These are phyloP conservation scores for Stereocaulon alpinum DNA, from an alignment of 495 filamentous ascomycete species.

Conservation along the genomic window DNA sequence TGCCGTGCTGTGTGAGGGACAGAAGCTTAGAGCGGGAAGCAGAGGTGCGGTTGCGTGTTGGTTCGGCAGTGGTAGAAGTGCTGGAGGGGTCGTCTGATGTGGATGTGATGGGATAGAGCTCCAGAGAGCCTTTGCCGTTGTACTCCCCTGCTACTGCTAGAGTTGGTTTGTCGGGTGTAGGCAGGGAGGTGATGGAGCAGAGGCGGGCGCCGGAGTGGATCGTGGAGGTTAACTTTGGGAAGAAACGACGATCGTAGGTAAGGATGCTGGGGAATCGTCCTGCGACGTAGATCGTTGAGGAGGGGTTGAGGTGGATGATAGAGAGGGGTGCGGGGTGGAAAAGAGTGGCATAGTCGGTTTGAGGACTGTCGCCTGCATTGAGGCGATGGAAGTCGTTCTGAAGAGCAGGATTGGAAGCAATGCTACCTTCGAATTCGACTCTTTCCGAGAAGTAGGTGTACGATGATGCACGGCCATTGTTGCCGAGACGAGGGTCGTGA, in stretches of 20 bases:
- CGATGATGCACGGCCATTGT: conserved; percentile 5
- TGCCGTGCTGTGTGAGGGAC: conserved; percentile 75
- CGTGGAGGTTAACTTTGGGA: conserved; percentile 65
- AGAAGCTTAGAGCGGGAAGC: conserved; percentile 72
- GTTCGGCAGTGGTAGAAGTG: not conserved
- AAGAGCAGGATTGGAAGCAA: not conserved
- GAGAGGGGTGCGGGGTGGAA: conserved; percentile 73
- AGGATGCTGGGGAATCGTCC: conserved; percentile 87
- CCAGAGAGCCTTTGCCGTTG: conserved; percentile 81
- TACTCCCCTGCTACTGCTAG: conserved; percentile 89
- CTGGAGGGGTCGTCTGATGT: conserved; percentile 7
- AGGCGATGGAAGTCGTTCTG: conserved; percentile 25
- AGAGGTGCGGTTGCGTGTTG: conserved; percentile 71
- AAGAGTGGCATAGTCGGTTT: conserved; percentile 54
- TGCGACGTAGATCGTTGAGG: conserved; percentile 65
- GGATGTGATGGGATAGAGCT: conserved; percentile 60
- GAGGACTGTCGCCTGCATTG: conserved; percentile 24
- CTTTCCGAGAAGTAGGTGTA: conserved; percentile 3
- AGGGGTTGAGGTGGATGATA: conserved; percentile 42
- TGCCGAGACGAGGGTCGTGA: conserved; percentile 56
- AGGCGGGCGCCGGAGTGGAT: conserved; percentile 77
- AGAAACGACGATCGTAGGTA: conserved; percentile 78
- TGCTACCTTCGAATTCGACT: conserved; percentile 1
- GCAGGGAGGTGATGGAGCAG: conserved; percentile 64
- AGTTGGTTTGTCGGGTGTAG: conserved; percentile 45